Evolutionary conservation across 768 basidiomycete species (phyloP).

Genomic region (Boletus eberwhitei): DNA sequence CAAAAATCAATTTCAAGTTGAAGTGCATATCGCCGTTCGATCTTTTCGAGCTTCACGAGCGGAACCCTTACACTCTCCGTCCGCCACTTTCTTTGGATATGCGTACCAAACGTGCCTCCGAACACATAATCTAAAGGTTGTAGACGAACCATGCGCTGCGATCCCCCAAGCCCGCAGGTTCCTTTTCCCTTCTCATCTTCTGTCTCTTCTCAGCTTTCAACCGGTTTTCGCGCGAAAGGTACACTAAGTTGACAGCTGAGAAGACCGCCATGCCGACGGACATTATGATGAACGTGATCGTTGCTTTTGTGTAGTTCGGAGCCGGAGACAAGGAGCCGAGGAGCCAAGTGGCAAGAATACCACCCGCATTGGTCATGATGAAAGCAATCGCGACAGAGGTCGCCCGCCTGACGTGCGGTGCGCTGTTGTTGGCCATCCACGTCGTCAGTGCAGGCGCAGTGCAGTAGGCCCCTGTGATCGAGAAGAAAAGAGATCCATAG

Average conservation of each 20-base stretch:
- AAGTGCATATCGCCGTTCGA: not conserved
- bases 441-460: no score
- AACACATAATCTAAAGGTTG: constrained; percentile 31
- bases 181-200: constrained; percentile 17
- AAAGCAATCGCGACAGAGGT: constrained; percentile 50
- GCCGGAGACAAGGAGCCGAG: constrained; percentile 47
- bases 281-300: constrained; percentile 34
- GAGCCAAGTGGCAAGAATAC: constrained; percentile 61
- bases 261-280: constrained; percentile 40
- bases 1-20: not conserved
- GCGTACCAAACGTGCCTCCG: not conserved
- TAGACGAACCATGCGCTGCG: constrained; percentile 54
- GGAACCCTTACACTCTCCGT: not conserved
- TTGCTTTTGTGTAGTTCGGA: constrained; percentile 49
- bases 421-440: constrained; percentile 48
- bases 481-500: constrained; percentile 49
- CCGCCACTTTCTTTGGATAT: not conserved
- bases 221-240: constrained; percentile 43
- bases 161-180: constrained; percentile 43
- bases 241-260: constrained; percentile 36
- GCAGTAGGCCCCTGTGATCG: constrained; percentile 7
- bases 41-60: not conserved
- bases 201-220: constrained; percentile 40
- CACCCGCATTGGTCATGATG: constrained; percentile 56
- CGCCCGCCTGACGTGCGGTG: constrained; percentile 38